Evolutionary conservation across 495 filamentous ascomycete genomes (phyloP), one percentile per base, ranked within the genome.

Genomic region (Lentithecium fluviatile): DNA sequence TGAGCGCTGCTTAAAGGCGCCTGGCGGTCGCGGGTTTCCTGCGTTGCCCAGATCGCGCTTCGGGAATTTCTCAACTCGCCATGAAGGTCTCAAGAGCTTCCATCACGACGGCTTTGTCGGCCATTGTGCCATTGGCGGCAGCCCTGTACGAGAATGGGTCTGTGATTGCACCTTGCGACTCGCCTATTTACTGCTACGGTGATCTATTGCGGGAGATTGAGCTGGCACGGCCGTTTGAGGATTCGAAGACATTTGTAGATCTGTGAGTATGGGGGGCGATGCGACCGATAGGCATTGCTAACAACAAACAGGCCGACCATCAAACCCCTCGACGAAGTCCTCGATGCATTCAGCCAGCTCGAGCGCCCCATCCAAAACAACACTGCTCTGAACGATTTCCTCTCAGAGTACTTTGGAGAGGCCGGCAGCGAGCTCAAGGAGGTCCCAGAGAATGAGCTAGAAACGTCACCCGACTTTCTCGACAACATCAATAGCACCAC

Each of bases 191-290:
- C 49, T 70, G 68, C 43, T 62, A 69, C 21, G 68, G 68, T 11
- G 68, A 70, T 19, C 42, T 70, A 1, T 48, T 70, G 1, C 20
- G 38, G 1, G 61, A 66, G 37, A 70, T 70, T 48, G 66, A 70
- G 51, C 52, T 70, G 0, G 68, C 68, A 0, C 47, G 60, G 43
- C 68, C 68, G 4, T 70, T 70, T 29, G 46, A 47, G 34, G 68
- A 70, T 26, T 69, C 66, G 7, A 70, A 70, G 53, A 69, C 66
- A 17, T 70, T 69, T 46, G 68, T 70, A 3, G 68, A 70, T 43
- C 50, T 70, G 66, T 70, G 37, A 54, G 65, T 61, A 0, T 2
- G 2, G 7, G 6, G 1, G 2, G 32, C 37, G 3, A n/a, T 3
- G 13, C 32, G 13, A 13, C 25, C 0, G 13, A 47, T 40, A 19